Base-by-base conservation (phyloP, 306 rosid species). In the Ormosia emarginata region DNA sequence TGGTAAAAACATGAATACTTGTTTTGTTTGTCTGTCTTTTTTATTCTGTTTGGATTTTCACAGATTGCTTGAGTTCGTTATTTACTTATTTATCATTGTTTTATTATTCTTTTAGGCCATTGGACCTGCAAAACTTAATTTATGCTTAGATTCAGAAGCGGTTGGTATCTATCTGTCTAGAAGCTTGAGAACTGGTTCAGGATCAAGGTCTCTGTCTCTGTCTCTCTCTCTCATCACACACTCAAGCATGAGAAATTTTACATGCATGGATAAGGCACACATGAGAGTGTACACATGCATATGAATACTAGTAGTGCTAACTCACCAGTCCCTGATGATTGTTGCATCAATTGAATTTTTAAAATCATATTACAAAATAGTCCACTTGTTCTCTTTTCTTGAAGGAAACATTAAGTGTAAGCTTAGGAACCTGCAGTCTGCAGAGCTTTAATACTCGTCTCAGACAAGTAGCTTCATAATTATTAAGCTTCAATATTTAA, bases 141-240 rank as follows among this genome's bases (percentile, higher is more conserved):
- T 69, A 14, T 82, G 77, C 67, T 52, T 86, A 13, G 95, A 91
- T 56, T 84, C 85, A 3, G 95, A 91, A 65, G 76, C 64, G 62
- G 67, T 72, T 69, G 82, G 83, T 18, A 88, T 30, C 67, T 85
- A 74, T 85, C 87, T 84, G 33, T 75, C 82, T 68, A 87, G 87
- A 82, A 84, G 86, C 75, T 79, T 88, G 67, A 91, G 80, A 87
- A 15, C 75, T 33, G 90, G 74, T 59, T 63, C 81, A 32, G 86
- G 83, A 53, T 81, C 90, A 80, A 93, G 97, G 97, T 93, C 47
- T 69, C 70, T 18, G 66, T 43, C 77, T 37, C 39, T 12, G 43
- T 5, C 85, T 73, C 67, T 33, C 50, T 46, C 50, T 33, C 83
- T 63, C 72, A 69, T 58, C 47, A 44, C 59, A 40, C 68, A 12